A percentile compares a stretch with the other conserved stretches of the same genome.
phyloP scores from a whole-genome alignment of 2,329 filamentous ascomycete species.

The Purpureocillium takamizusanense region DNA sequence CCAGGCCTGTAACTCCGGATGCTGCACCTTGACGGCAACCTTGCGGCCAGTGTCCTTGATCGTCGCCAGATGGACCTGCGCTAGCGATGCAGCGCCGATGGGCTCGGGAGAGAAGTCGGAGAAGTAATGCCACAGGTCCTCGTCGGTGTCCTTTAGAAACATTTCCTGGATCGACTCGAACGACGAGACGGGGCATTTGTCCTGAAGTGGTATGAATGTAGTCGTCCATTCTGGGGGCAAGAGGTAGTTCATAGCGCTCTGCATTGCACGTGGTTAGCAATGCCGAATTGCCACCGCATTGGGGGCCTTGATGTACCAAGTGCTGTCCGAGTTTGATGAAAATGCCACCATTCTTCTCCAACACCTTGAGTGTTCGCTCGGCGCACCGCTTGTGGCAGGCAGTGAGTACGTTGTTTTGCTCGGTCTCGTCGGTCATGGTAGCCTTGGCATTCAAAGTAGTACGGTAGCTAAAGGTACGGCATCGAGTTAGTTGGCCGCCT shows the following conservation, averaged over 20 bases:
- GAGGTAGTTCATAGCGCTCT: conserved; percentile 92
- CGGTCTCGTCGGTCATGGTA: conserved; percentile 49
- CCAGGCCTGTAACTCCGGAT: conserved; percentile 84
- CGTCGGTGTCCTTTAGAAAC: conserved; percentile 77
- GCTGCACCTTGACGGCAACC: conserved; percentile 95
- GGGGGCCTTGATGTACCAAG: too few relatives aligned
- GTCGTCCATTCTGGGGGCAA: conserved; percentile 87
- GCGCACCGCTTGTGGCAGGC: conserved; percentile 91
- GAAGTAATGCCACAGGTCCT: conserved; percentile 72
- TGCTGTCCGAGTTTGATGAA: conserved; percentile 98
- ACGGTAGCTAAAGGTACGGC: conserved; percentile 58
- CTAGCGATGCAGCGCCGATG: conserved; percentile 86
- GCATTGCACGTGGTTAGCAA: too few relatives aligned
- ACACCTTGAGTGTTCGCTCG: conserved; percentile 70
- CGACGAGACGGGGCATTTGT: conserved; percentile 88
- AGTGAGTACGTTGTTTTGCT: conserved; percentile 60
- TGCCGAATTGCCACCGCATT: too few relatives aligned
- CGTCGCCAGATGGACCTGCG: conserved; percentile 85
- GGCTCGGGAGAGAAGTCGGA: conserved; percentile 72
- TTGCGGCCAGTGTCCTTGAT: conserved; percentile 73
- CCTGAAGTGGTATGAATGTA: conserved; percentile 92
- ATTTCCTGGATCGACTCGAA: conserved; percentile 78
- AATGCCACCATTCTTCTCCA: conserved; percentile 95
- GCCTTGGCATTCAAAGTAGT: conserved; percentile 67
- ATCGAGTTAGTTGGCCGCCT: not conserved